phyloP scores from a whole-genome alignment of 75 land plant species.

The Sequoiadendron giganteum region DNA sequence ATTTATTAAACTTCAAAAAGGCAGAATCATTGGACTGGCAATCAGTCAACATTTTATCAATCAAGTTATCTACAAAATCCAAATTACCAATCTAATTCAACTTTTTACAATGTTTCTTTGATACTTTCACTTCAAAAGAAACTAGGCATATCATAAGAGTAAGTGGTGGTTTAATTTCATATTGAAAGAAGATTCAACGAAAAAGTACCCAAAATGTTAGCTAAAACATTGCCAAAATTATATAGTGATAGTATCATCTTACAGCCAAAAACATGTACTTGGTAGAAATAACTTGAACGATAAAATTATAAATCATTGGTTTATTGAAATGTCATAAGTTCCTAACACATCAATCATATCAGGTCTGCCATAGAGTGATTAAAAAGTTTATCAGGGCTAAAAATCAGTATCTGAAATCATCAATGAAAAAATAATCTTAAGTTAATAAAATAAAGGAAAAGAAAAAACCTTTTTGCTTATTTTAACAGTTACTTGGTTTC shows the following conservation, averaged over 20 bases:
- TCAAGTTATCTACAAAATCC: background rate
- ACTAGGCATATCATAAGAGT: background rate
- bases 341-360: background rate
- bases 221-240: background rate
- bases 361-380: background rate
- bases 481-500: constrained; percentile 48
- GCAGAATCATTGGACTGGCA: background rate
- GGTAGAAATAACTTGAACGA: background rate
- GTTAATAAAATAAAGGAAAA: background rate
- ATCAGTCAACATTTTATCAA: background rate
- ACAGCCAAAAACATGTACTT: background rate
- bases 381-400: background rate
- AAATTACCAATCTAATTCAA: background rate
- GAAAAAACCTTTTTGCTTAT: constrained; percentile 76
- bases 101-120: background rate
- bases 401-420: background rate
- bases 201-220: background rate
- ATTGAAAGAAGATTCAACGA: background rate
- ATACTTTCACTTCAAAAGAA: background rate
- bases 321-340: background rate
- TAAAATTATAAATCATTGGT: background rate
- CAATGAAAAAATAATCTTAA: background rate
- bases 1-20: background rate
- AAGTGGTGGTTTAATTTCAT: background rate
- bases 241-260: background rate